phyloP scores from a whole-genome alignment of 2,329 filamentous ascomycete species.

The Arthrobotrys iridis region DNA sequence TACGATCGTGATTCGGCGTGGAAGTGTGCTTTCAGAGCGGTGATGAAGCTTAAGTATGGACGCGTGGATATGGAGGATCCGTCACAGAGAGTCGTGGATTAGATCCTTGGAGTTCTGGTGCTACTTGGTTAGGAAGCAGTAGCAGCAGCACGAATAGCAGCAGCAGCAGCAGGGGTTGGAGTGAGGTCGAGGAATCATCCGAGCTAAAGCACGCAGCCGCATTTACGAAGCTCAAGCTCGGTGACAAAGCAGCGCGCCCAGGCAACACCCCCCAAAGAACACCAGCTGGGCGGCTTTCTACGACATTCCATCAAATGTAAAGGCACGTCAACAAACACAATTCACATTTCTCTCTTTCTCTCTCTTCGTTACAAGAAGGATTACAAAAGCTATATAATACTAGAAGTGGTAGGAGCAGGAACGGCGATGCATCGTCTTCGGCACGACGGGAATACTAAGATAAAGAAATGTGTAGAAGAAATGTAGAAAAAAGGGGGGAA shows the following conservation, averaged over 20 bases:
- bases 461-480: constrained; percentile 37
- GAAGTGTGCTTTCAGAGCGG: constrained; percentile 1
- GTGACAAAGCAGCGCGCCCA: not conserved
- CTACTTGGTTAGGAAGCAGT: not conserved
- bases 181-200: not conserved
- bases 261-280: constrained; percentile 23
- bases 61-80: constrained; percentile 44
- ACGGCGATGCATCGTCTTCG: constrained; percentile 29
- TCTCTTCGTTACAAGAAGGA: constrained; percentile 54
- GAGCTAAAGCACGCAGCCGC: constrained; percentile 4
- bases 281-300: constrained; percentile 17
- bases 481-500: constrained; percentile 26
- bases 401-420: constrained; percentile 32
- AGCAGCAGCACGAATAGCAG: not conserved
- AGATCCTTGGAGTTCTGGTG: constrained; percentile 7
- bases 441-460: constrained; percentile 43
- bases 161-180: not conserved
- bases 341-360: constrained; percentile 42
- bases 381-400: constrained; percentile 54
- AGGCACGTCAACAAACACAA: constrained; percentile 26
- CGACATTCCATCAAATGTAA: constrained; percentile 15
- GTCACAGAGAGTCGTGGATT: not conserved
- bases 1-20: constrained; percentile 3
- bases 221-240: constrained; percentile 8
- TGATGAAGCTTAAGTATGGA: constrained; percentile 15